Conservation (phyloP, 2,329 filamentous ascomycete species). For the Apiospora sp. region DNA sequence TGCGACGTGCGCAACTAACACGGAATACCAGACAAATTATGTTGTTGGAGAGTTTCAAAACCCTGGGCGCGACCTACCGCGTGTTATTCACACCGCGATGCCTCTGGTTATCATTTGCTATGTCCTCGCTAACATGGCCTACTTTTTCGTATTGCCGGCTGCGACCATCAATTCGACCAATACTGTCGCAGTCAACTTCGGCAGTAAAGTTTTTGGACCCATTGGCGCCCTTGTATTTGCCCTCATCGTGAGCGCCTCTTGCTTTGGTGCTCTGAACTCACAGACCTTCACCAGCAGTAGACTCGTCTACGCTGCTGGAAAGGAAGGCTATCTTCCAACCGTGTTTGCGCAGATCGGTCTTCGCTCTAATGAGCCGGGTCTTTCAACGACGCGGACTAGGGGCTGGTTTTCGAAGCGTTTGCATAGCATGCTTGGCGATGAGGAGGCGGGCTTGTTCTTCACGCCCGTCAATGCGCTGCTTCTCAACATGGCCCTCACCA, state of each 20-base stretch:
- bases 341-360: conserved; percentile 86
- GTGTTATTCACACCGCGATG: conserved; percentile 96
- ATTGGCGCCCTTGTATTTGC: conserved; percentile 85
- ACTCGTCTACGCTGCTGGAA: conserved; percentile 91
- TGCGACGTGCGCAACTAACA: conserved; percentile 37
- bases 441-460: conserved; percentile 82
- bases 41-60: conserved; percentile 97
- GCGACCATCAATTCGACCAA: conserved; percentile 85
- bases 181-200: conserved; percentile 96
- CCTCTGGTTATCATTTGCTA: conserved; percentile 92
- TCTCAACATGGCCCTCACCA: conserved; percentile 79
- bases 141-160: conserved; percentile 91
- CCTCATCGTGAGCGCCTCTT: conserved; percentile 87
- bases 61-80: conserved; percentile 85
- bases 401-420: conserved; percentile 67
- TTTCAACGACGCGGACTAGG: conserved; percentile 56
- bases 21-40: conserved; percentile 79
- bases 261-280: conserved; percentile 93
- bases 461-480: conserved; percentile 93
- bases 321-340: conserved; percentile 89
- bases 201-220: conserved; percentile 86
- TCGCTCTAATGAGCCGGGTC: conserved; percentile 50
- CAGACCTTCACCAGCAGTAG: conserved; percentile 93
- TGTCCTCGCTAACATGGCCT: conserved; percentile 88
- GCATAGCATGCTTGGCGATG: conserved; percentile 74